Evolutionary conservation across 805 yeast species (phyloP).

Genomic region (Saccharomycopsis sp.): DNA sequence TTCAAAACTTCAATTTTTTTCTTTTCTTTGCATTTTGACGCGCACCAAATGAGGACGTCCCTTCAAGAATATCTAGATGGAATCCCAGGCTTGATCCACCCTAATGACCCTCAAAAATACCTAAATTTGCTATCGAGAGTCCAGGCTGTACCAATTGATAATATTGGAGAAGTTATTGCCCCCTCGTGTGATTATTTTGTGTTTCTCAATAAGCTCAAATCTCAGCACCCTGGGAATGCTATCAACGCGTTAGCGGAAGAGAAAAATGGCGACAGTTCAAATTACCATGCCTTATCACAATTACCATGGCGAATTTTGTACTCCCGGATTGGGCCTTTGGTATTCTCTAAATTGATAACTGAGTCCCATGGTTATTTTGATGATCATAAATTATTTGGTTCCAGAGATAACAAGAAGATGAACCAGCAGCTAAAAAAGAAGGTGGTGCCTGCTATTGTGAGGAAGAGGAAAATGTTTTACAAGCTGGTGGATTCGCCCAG

Average conservation of each 20-base stretch:
- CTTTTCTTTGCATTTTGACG: no score
- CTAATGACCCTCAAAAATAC: conserved; percentile 11
- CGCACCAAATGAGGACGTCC: no score
- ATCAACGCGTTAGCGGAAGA: no score
- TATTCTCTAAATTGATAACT: not conserved
- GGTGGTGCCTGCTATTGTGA: not conserved
- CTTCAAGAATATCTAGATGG: no score
- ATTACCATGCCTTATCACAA: not conserved
- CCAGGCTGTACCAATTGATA: no score
- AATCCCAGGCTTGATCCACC: no score
- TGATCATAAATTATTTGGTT: not conserved
- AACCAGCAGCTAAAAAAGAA: not conserved
- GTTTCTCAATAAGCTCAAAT: no score
- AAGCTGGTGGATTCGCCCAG: not conserved
- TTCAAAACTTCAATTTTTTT: no score
- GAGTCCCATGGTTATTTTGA: not conserved
- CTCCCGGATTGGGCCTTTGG: conserved; percentile 4
- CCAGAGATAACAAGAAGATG: not conserved
- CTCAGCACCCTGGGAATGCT: no score
- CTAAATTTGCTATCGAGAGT: conserved; percentile 5
- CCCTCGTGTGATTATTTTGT: no score
- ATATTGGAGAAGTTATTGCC: no score
- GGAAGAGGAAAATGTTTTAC: not conserved
- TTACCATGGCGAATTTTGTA: conserved; percentile 6
- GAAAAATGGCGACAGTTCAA: no score